Percentiles rank a stretch among this genome's conserved stretches.
Evolutionary conservation across 495 filamentous ascomycete genomes (phyloP).

Genomic region (Viridothelium virens): DNA sequence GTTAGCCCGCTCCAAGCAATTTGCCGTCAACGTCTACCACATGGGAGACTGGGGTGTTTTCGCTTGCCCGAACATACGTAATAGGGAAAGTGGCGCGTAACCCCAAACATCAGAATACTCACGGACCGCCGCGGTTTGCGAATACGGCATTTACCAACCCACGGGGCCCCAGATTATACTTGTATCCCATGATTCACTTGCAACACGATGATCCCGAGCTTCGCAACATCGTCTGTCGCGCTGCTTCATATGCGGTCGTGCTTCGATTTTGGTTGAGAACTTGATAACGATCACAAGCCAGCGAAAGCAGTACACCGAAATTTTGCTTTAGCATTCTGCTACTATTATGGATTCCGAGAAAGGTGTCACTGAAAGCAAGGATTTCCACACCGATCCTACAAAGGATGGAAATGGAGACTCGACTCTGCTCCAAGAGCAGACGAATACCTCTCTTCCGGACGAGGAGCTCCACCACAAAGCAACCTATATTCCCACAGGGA

Average conservation of each 20-base stretch:
- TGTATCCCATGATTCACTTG: not conserved
- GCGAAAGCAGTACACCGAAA: not conserved
- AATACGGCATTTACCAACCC: not conserved
- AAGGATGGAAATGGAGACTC: not conserved
- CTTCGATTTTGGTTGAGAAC: not conserved
- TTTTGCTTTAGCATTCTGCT: not conserved
- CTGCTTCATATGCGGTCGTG: not conserved
- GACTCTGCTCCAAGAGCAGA: not conserved
- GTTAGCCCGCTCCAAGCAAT: not conserved
- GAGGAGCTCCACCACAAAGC: constrained; percentile 12
- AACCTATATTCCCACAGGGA: constrained; percentile 19
- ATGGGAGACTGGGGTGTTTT: not conserved
- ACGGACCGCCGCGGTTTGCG: constrained; percentile 8
- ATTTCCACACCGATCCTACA: not conserved
- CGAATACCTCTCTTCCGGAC: not conserved
- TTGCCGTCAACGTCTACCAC: not conserved
- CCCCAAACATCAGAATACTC: constrained; percentile 7
- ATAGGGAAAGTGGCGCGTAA: not conserved
- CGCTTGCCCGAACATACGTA: not conserved
- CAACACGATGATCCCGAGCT: not conserved
- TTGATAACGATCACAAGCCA: not conserved
- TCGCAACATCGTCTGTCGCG: not conserved
- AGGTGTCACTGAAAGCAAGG: not conserved
- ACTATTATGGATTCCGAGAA: constrained; percentile 5
- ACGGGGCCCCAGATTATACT: constrained; percentile 6